Conservation (phyloP, 2,329 filamentous ascomycete genomes). For the Diaporthe citri region DNA sequence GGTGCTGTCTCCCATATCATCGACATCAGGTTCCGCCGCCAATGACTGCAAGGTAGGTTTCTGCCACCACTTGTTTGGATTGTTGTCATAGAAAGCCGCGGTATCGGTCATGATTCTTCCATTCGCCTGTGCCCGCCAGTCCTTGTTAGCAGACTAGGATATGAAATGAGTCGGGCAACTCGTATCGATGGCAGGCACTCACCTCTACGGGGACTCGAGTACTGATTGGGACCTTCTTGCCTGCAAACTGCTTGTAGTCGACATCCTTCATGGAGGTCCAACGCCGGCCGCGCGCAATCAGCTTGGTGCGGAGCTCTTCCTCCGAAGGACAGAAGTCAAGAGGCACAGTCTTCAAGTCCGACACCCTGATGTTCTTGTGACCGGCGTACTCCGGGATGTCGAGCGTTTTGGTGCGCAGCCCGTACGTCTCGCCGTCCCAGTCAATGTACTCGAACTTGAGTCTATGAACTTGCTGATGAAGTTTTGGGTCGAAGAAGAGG, state of each 20-base stretch:
- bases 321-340: constrained; percentile 41
- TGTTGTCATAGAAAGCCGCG: not conserved
- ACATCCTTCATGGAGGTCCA: not conserved
- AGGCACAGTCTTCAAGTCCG: constrained; percentile 46
- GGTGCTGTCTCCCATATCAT: not conserved
- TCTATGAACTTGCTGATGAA: not conserved
- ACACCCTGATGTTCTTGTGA: constrained; percentile 43
- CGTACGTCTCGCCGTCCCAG: constrained; percentile 51
- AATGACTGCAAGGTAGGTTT: not conserved
- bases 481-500: not conserved
- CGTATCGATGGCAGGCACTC: not conserved
- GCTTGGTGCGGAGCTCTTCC: not conserved
- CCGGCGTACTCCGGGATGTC: constrained; percentile 46
- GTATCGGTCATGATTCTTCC: constrained; percentile 14
- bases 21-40: not conserved
- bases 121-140: not conserved
- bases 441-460: constrained; percentile 45
- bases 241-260: constrained; percentile 7
- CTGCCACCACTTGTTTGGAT: not conserved
- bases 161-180: too few species aligned
- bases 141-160: not conserved
- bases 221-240: constrained; percentile 3
- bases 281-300: not conserved
- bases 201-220: not conserved
- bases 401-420: constrained; percentile 43